Evolutionary conservation across 805 yeast genomes (phyloP), one percentile per base, ranked within the genome.

Genomic region (Wickerhamomyces queroliae): DNA sequence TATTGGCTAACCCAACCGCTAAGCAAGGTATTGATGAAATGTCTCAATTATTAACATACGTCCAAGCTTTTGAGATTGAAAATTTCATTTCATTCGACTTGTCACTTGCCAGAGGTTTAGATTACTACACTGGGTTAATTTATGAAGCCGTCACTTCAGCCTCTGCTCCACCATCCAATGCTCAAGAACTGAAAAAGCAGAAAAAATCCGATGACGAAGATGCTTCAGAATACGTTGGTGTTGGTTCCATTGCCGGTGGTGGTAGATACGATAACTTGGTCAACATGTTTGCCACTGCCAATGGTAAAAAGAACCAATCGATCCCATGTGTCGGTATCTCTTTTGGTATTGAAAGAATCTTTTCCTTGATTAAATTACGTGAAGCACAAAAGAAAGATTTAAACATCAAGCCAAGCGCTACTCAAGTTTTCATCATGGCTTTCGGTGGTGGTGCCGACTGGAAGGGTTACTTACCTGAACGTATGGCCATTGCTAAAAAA

Each of bases 241-340:
- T 91, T 32, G 99, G 99, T 26, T 93, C 99, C 6, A 89, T 93
- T 56, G 96, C 96, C 37, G 99, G 96, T 36, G 99, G 99, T 67
- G 99, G 99, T 48, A 86, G 99, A 64, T 93, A 93, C 64, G 99
- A 93, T 63, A 83, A 84, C 55, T 76, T 93, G 44, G 98, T 93
- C 28, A 96, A 96, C 51, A 93, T 93, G 99, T 93, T 93, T 61
- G 76, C 88, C 38, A 74, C 75, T 44, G 80, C 95, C 32, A 81
- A 80, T 50, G 89, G 93, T 50, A 87, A 86, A 64, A 83, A 83
- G 61, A 70, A 74, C 36, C 66, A 69, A 10, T 83, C 90, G 18
- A 89, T 93, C 56, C 99, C 99, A 21, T 93, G 99, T 70, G 95
- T 93, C 40, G 99, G 99, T 62, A 70, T 91, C 39, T 93, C 99